phyloP scores from a whole-genome alignment of 257 asterid species.

The Solanum corneliomulleri region DNA sequence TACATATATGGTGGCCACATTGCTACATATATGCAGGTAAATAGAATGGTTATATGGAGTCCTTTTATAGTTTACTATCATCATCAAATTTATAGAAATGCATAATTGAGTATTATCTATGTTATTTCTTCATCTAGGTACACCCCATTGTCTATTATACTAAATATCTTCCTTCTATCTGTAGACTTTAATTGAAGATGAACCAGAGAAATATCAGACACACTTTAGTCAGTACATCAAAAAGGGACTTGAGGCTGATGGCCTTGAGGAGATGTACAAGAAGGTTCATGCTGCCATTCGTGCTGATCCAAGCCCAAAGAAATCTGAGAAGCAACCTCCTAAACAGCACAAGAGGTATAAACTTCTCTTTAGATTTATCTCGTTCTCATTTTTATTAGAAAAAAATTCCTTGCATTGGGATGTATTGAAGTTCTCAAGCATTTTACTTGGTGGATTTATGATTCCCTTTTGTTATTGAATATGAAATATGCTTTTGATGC shows the following conservation, averaged over 20 bases:
- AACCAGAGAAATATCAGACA: conserved; percentile 65
- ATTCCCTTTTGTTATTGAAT: not conserved
- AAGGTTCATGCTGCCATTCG: conserved; percentile 66
- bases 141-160: not conserved
- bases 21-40: conserved; percentile 71
- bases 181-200: conserved; percentile 60
- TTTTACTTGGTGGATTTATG: not conserved
- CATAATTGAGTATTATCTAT: not conserved
- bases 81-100: not conserved
- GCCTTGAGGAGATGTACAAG: conserved; percentile 60
- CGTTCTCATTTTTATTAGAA: not conserved
- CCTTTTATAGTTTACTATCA: not conserved
- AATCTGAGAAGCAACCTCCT: conserved; percentile 30
- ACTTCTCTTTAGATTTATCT: not conserved
- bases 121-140: not conserved
- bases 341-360: conserved; percentile 42
- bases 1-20: conserved; percentile 79
- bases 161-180: not conserved
- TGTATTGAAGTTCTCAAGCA: not conserved
- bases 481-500: not conserved
- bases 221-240: conserved; percentile 50
- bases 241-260: conserved; percentile 49
- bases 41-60: not conserved
- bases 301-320: conserved; percentile 35
- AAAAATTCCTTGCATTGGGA: not conserved